These are phyloP conservation scores for Dianthus caryophyllus DNA, from an alignment of 148 eudicot species.

Conservation along the genomic window DNA sequence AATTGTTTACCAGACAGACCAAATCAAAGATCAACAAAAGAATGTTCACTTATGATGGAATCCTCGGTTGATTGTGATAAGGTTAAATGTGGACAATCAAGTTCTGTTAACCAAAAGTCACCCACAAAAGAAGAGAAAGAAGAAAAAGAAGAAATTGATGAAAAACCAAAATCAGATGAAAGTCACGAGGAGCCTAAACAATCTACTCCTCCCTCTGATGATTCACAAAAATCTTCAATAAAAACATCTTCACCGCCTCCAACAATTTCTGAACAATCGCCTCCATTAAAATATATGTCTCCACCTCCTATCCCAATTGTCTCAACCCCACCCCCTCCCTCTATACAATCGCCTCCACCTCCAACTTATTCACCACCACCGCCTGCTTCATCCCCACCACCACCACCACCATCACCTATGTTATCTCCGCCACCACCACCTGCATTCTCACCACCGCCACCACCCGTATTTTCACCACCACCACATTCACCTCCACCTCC, in stretches of 20 bases:
- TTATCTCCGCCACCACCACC: constrained; percentile 29
- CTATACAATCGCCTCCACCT: too few species aligned
- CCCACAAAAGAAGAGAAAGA: constrained; percentile 1
- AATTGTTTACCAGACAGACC: constrained; percentile 43
- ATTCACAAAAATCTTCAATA: constrained; percentile 12
- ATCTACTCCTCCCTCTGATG: constrained; percentile 7
- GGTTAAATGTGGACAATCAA: constrained; percentile 26
- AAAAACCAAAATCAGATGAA: constrained; percentile 7
- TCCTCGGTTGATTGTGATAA: constrained; percentile 39
- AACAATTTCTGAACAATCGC: constrained; percentile 15
- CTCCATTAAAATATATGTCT: constrained; percentile 11
- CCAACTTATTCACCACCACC: constrained; percentile 19
- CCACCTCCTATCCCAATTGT: constrained; percentile 23
- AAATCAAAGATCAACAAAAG: constrained; percentile 32
- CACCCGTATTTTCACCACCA: constrained; percentile 19
- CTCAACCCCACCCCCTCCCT: constrained; percentile 27
- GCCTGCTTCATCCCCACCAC: background rate
- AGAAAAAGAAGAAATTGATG: background rate
- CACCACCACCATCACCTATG: constrained; percentile 22
- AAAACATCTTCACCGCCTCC: constrained; percentile 21
- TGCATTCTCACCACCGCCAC: constrained; percentile 15
- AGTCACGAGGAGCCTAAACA: background rate
- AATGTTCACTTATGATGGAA: constrained; percentile 29
- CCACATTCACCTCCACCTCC: constrained; percentile 32
- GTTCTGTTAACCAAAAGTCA: background rate